Evolutionary conservation across 768 basidiomycete species (phyloP).

Genomic region (Gautieria morchelliformis): DNA sequence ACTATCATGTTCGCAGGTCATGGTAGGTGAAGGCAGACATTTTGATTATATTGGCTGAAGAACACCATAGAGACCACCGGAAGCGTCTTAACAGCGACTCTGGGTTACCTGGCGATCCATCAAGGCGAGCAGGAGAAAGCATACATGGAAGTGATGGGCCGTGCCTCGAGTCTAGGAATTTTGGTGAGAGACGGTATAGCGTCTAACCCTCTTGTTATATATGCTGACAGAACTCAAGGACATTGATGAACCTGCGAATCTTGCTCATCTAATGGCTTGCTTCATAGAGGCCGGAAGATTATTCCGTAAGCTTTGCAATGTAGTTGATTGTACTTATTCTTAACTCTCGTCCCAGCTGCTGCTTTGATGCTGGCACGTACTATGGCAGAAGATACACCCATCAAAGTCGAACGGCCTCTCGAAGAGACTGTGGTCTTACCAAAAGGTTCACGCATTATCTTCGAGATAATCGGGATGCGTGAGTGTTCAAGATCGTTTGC

Average conservation of each 20-base stretch:
- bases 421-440: constrained; percentile 11
- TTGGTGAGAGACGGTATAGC: neutral
- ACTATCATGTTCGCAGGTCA: constrained; percentile 13
- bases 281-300: constrained; percentile 24
- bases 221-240: neutral
- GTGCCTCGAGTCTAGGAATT: constrained; percentile 15
- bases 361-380: constrained; percentile 22
- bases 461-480: constrained; percentile 44
- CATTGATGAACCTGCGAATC: constrained; percentile 18
- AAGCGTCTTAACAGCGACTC: constrained; percentile 23
- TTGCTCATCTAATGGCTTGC: constrained; percentile 21
- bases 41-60: neutral
- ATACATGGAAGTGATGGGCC: constrained; percentile 20
- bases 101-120: constrained; percentile 23
- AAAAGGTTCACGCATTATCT: constrained; percentile 25
- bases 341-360: constrained; percentile 15
- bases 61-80: constrained; percentile 23
- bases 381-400: constrained; percentile 19
- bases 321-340: neutral
- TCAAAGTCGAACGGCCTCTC: constrained; percentile 14
- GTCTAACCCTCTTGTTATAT: neutral
- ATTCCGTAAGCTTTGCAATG: constrained; percentile 19
- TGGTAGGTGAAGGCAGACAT: constrained; percentile 3
- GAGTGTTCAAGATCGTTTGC: constrained; percentile 15
- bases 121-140: constrained; percentile 23